Evolutionary conservation across 257 asterid species (phyloP).

Genomic region (Leptodermis oblonga): DNA sequence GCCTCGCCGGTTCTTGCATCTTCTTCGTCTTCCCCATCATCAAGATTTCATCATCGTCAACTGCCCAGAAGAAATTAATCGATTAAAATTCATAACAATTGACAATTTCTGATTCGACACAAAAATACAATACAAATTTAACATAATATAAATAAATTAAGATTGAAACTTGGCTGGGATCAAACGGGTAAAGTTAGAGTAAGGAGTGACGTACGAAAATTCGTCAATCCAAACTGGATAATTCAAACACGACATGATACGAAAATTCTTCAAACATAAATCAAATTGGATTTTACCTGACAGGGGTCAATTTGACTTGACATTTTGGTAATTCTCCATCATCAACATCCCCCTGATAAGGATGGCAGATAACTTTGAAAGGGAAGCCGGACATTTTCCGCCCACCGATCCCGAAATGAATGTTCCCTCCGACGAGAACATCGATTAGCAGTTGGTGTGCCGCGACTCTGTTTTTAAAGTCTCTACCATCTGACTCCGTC

Average conservation of each 20-base stretch:
- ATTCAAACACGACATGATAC: background rate
- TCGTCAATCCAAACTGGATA: too few relatives aligned
- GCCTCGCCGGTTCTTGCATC: background rate
- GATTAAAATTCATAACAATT: too few relatives aligned
- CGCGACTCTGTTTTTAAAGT: background rate
- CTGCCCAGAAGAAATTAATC: too few relatives aligned
- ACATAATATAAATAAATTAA: too few relatives aligned
- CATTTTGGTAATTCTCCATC: constrained; percentile 1
- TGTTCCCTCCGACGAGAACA: background rate
- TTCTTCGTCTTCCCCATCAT: background rate
- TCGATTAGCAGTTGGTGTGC: constrained; percentile 1
- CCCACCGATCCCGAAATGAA: constrained; percentile 8
- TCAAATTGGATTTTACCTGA: too few relatives aligned
- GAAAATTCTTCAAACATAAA: too few relatives aligned
- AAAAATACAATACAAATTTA: too few relatives aligned
- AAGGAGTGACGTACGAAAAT: too few relatives aligned
- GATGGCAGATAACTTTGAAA: constrained; percentile 1
- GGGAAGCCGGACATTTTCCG: constrained; percentile 10
- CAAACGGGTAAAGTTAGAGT: too few relatives aligned
- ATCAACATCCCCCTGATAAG: constrained; percentile 14
- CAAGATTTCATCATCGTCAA: background rate
- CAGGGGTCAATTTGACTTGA: constrained; percentile 7
- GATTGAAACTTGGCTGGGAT: too few relatives aligned
- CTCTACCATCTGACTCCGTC: background rate
- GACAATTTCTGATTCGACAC: too few relatives aligned